Conservation (phyloP, 441 rosid species). For the Geranium incanum region DNA sequence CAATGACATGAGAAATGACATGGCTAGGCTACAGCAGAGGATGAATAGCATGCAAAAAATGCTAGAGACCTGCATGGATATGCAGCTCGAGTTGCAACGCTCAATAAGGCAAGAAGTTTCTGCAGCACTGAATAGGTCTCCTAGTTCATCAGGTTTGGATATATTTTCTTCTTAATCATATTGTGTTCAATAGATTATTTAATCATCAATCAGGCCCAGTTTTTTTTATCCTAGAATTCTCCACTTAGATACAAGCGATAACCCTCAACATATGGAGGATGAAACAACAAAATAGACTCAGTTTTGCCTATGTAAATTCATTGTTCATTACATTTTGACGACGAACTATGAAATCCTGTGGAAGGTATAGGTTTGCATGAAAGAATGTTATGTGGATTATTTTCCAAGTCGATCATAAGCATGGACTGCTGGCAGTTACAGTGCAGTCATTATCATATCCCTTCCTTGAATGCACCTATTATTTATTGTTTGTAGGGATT, state of each 20-base stretch:
- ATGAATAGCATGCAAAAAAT: conserved; percentile 85
- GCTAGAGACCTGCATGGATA: conserved; percentile 93
- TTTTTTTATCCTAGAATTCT: not conserved
- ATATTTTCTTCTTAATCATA: not conserved
- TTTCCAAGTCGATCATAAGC: not conserved
- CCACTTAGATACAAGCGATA: not conserved
- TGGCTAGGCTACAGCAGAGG: conserved; percentile 87
- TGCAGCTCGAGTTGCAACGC: conserved; percentile 91
- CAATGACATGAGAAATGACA: conserved; percentile 76
- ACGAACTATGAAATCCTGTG: not conserved
- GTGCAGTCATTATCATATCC: not conserved
- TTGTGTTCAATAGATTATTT: not conserved
- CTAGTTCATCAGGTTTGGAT: conserved; percentile 45
- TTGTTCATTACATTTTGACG: not conserved
- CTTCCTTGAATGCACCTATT: not conserved
- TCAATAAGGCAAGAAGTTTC: conserved; percentile 88
- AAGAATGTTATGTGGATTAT: not conserved
- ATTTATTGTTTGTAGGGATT: conserved; percentile 34
- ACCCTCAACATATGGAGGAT: not conserved
- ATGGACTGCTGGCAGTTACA: not conserved
- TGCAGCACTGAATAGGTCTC: conserved; percentile 68
- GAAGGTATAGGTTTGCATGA: not conserved
- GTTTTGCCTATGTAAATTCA: not conserved
- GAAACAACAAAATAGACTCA: not conserved
- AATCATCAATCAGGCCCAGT: not conserved